Conservation (phyloP, 768 basidiomycete species). For the Lentinula edodes region DNA sequence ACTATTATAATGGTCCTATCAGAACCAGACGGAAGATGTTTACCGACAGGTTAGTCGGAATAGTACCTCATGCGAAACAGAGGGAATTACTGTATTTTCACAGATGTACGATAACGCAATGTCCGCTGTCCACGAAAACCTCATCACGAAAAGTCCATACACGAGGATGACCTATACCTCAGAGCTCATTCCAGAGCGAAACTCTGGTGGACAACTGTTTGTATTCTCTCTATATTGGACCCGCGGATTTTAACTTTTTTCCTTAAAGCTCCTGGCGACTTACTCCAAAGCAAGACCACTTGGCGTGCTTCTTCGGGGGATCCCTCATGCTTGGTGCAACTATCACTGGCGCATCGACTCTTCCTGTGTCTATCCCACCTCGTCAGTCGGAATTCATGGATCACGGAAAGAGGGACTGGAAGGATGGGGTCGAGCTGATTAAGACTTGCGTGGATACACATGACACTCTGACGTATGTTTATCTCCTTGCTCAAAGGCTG, state of each 20-base stretch:
- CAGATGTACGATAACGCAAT: slow-evolving; percentile 92
- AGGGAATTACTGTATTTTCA: background rate
- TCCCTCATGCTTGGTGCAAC: slow-evolving; percentile 89
- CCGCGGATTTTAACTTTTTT: background rate
- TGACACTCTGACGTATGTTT: slow-evolving; percentile 71
- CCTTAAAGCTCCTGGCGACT: slow-evolving; percentile 63
- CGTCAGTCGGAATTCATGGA: slow-evolving; percentile 54
- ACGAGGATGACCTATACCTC: slow-evolving; percentile 71
- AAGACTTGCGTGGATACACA: slow-evolving; percentile 87
- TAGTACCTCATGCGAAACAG: background rate
- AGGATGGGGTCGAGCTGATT: slow-evolving; percentile 72
- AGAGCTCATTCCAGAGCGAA: slow-evolving; percentile 65
- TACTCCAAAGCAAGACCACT: slow-evolving; percentile 88
- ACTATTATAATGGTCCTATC: background rate
- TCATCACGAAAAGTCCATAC: slow-evolving; percentile 59
- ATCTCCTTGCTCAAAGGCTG: background rate
- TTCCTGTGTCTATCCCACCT: slow-evolving; percentile 65
- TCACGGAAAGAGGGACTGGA: slow-evolving; percentile 72
- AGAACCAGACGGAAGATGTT: slow-evolving; percentile 70
- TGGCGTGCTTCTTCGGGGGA: slow-evolving; percentile 93
- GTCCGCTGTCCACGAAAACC: slow-evolving; percentile 68
- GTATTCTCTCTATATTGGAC: slow-evolving; percentile 3
- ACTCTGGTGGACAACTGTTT: slow-evolving; percentile 33
- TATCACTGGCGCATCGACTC: slow-evolving; percentile 46
- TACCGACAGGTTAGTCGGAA: slow-evolving; percentile 61